Evolutionary conservation across 805 yeast genomes (phyloP), one percentile per base, ranked within the genome.

Genomic region (Candida ficus): DNA sequence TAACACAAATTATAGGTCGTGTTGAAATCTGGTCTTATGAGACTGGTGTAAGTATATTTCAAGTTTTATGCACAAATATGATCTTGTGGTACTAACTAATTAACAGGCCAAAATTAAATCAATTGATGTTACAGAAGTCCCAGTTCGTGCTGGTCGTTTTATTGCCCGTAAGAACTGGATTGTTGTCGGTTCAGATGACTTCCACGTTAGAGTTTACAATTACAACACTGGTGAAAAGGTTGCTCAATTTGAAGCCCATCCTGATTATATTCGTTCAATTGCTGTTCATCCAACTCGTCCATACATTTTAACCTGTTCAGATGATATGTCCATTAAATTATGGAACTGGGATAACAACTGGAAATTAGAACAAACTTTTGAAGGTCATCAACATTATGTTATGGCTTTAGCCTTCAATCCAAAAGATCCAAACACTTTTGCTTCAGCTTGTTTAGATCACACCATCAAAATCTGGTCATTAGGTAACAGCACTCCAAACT

Each of bases 281-380:
- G 93, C 95, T 10, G 95, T 91, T 31, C 99, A 93, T 65, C 97
- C 98, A 32, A 73, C 91, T 14, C 86, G 85, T 66, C 95, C 98
- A 19, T 85, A 84, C 54, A 73, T 93, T 37, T 71, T 93, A 54
- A 84, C 97, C 3, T 86, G 89, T 29, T 80, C 91, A 35, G 99
- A 93, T 66, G 99, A 93, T 62, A 78, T 85, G 71, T 77, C 95
- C 31, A 78, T 93, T 59, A 88, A 83, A 65, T 73, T 90, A 59
- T 93, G 98, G 98, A 90, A 93, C 63, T 93, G 99, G 99, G 99
- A 93, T 42, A 78, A 80, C 57, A 78, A 76, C 58, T 93, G 99
- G 99, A 78, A 78, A 52, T 66, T 83, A 50, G 93, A 87, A 61
- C 97, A 87, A 62, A 78, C 82, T 28, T 93, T 85, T 61, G 96